Evolutionary conservation across 371 early-diverging fungal genomes (phyloP).

Genomic region (Quaeritorhiza haematococci): DNA sequence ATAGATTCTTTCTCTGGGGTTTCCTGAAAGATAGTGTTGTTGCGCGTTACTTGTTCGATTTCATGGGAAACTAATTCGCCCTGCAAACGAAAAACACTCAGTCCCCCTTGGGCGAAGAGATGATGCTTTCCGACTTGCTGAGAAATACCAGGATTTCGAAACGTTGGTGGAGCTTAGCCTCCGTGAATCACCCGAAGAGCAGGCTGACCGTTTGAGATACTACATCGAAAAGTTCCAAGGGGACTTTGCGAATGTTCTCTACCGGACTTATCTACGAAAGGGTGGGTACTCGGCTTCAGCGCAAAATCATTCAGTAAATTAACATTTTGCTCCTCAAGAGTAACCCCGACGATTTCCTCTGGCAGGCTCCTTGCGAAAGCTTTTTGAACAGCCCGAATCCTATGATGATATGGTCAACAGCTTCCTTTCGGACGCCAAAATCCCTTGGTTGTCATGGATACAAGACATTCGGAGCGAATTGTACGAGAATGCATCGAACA

Average conservation of each 20-base stretch:
- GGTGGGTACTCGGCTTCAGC: neutral
- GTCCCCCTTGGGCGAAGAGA: too few species aligned
- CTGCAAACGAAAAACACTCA: too few species aligned
- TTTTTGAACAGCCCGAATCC: constrained; percentile 4
- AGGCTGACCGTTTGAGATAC: neutral
- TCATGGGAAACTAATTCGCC: too few species aligned
- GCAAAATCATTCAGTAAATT: too few species aligned
- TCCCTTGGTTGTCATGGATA: constrained; percentile 14
- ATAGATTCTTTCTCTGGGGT: too few species aligned
- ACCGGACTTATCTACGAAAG: constrained; percentile 2
- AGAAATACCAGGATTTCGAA: constrained; percentile 13
- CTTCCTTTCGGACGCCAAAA: neutral
- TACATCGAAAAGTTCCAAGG: constrained; percentile 9
- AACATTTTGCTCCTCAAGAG: too few species aligned
- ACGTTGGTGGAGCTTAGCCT: constrained; percentile 9
- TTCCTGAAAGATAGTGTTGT: too few species aligned
- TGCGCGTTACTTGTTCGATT: too few species aligned
- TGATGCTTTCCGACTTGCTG: constrained; percentile 14
- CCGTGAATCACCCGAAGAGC: neutral
- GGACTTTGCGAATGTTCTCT: constrained; percentile 13
- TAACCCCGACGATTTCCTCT: too few species aligned
- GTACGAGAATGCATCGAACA: constrained; percentile 8
- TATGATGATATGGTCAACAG: constrained; percentile 6
- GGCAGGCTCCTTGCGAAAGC: neutral
- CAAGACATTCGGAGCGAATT: constrained; percentile 8